Conservation (phyloP, 306 rosid species). For the Sechiopsis laciniata region DNA sequence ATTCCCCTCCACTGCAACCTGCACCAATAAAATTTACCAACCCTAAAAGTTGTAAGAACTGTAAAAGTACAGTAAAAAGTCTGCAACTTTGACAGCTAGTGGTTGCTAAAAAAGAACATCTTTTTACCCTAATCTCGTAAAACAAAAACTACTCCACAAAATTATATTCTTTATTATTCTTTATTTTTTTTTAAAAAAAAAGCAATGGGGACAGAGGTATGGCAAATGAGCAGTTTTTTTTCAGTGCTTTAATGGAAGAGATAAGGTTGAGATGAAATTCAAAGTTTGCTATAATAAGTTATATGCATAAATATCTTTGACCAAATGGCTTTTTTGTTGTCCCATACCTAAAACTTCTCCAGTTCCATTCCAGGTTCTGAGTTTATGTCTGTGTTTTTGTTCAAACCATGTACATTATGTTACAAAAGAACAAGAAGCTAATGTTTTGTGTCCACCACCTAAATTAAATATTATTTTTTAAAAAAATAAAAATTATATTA, state of each 20-base stretch:
- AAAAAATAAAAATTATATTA: neutral
- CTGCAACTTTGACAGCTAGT: slow-evolving; percentile 11
- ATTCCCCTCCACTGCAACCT: neutral
- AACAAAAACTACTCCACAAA: slow-evolving; percentile 4
- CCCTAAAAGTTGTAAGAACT: slow-evolving; percentile 7
- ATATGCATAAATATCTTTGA: neutral
- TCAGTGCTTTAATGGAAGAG: slow-evolving; percentile 23
- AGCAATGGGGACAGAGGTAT: slow-evolving; percentile 18
- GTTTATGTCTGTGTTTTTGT: slow-evolving; percentile 15
- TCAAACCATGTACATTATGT: slow-evolving; percentile 13
- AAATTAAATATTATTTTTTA: neutral
- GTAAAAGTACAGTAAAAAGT: neutral
- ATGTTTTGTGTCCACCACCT: slow-evolving; percentile 15
- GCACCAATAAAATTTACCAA: neutral
- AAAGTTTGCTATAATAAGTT: neutral
- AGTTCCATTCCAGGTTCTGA: slow-evolving; percentile 4
- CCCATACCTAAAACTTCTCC: slow-evolving; percentile 18
- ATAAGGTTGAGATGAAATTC: slow-evolving; percentile 18
- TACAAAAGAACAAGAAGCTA: slow-evolving; percentile 7
- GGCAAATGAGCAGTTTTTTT: neutral
- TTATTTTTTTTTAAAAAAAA: neutral
- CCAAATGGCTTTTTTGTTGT: slow-evolving; percentile 1
- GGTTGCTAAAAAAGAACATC: neutral
- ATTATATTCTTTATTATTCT: neutral
- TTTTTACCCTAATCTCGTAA: slow-evolving; percentile 6